Evolutionary conservation across 2,329 filamentous ascomycete species (phyloP), one percentile per base, ranked within the genome.

Genomic region (Taxawa tesnikishii): DNA sequence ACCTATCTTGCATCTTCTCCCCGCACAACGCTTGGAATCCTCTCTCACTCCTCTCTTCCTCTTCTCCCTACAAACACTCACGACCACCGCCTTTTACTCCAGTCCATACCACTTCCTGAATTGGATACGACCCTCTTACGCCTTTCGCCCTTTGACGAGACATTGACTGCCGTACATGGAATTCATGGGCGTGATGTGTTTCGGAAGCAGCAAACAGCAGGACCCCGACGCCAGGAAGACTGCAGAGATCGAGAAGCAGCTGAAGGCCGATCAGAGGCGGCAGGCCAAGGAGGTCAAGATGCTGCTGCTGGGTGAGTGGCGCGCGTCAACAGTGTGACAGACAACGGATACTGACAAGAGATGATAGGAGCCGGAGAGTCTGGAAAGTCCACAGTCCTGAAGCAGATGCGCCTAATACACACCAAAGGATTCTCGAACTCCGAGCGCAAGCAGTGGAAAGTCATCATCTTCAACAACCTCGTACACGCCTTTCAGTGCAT

Each of bases 391-490:
- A 96, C 88, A 2, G 87, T 96, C 38, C 73, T 96, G 43, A 96
- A 96, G 65, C 88, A 96, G 67, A 96, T 98, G 90, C 88, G 88
- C 57, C 77, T 98, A 58, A 94, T 98, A 47, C 90, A 96, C 56
- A 77, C 84, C 10, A 78, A 85, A 56, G 88, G 90, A 31, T 96
- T 96, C 63, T 83, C 76, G 50, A 81, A 83, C 49, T 76, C 74
- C 42, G 90, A 96, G 58, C 83, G 85, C 56, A 75, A 92, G 43
- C 84, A 94, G 66, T 93, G 84, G 71, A 85, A 90, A 47, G 82
- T 85, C 11, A 87, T 94, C 49, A 87, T 96, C 44, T 96, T 94
- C 60, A 87, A 79, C 59, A 98, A 98, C 58, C 71, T 96, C 43
- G 68, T 94, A 31, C 83, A 93, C 46, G 88, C 88, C 3, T 90